These are phyloP conservation scores for Exophiala aquamarina DNA, from an alignment of 2,329 filamentous ascomycete genomes.

Conservation along the genomic window DNA sequence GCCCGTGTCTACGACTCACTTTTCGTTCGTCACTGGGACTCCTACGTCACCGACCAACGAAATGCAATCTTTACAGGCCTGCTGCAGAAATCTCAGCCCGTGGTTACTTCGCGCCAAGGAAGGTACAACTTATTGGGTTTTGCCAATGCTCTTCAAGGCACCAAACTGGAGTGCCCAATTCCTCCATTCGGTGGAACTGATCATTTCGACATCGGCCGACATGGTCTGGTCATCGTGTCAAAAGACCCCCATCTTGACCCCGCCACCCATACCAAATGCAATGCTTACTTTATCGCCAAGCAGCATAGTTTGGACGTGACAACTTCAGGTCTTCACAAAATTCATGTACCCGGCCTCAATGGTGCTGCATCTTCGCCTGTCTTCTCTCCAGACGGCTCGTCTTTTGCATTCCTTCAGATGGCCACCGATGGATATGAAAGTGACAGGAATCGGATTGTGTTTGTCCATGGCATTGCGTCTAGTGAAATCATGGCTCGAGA, in stretches of 20 bases:
- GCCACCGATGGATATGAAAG: conserved; percentile 47
- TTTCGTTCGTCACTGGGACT: conserved; percentile 56
- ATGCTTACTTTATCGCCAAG: conserved; percentile 46
- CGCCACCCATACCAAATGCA: conserved; percentile 47
- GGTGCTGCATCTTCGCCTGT: conserved; percentile 48
- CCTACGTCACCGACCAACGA: conserved; percentile 49
- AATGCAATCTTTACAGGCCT: conserved; percentile 52
- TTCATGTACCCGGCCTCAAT: conserved; percentile 34
- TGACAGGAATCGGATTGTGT: conserved; percentile 46
- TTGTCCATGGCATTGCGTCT: conserved; percentile 41
- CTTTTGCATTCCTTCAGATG: conserved; percentile 46
- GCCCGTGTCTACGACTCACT: conserved; percentile 52
- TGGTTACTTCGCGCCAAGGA: conserved; percentile 37
- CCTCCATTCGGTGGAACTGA: conserved; percentile 48
- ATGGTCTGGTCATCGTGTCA: conserved; percentile 39
- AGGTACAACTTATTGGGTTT: conserved; percentile 40
- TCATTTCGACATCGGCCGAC: conserved; percentile 47
- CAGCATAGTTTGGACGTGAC: conserved; percentile 41
- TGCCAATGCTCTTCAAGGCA: conserved; percentile 43
- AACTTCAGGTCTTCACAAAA: conserved; percentile 33
- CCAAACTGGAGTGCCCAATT: conserved; percentile 47
- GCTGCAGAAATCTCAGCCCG: conserved; percentile 41
- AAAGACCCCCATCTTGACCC: conserved; percentile 47
- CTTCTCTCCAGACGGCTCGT: conserved; percentile 44
- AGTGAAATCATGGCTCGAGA: conserved; percentile 32